phyloP scores from a whole-genome alignment of 352 stramenopile genomes.

The Pythium guiyangense region DNA sequence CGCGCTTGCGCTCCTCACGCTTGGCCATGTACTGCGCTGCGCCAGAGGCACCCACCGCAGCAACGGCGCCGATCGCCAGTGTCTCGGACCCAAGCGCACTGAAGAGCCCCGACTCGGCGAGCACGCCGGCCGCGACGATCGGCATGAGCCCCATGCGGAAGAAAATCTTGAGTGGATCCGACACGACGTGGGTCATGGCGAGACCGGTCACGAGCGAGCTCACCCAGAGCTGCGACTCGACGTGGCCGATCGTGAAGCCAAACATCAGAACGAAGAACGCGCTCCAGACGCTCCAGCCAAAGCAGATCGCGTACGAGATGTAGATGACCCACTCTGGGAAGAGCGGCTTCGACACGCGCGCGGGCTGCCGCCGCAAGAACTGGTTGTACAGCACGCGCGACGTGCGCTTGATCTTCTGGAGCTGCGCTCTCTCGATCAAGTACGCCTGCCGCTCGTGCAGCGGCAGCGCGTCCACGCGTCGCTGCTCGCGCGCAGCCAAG shows the following conservation, averaged over 20 bases:
- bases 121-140: slow-evolving; percentile 44
- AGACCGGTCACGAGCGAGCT: slow-evolving; percentile 51
- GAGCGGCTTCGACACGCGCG: slow-evolving; percentile 40
- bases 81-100: slow-evolving; percentile 41
- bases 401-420: slow-evolving; percentile 55
- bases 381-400: slow-evolving; percentile 72
- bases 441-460: slow-evolving; percentile 60
- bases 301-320: slow-evolving; percentile 59
- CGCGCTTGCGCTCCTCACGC: slow-evolving; percentile 14
- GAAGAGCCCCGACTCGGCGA: slow-evolving; percentile 54
- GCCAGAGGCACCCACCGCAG: slow-evolving; percentile 34
- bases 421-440: slow-evolving; percentile 48
- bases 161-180: slow-evolving; percentile 66
- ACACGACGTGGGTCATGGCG: slow-evolving; percentile 53
- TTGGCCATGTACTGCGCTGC: slow-evolving; percentile 48
- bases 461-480: slow-evolving; percentile 33
- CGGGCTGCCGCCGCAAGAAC: slow-evolving; percentile 51
- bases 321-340: slow-evolving; percentile 77
- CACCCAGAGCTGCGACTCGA: slow-evolving; percentile 62
- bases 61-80: slow-evolving; percentile 37
- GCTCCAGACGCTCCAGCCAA: slow-evolving; percentile 46
- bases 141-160: slow-evolving; percentile 70
- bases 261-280: slow-evolving; percentile 73
- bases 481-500: slow-evolving; percentile 29
- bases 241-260: slow-evolving; percentile 49